A percentile compares a stretch with the other conserved stretches of the same genome.
Conservation (phyloP, 2,329 filamentous ascomycete species). For the Neobulgaria alba region DNA sequence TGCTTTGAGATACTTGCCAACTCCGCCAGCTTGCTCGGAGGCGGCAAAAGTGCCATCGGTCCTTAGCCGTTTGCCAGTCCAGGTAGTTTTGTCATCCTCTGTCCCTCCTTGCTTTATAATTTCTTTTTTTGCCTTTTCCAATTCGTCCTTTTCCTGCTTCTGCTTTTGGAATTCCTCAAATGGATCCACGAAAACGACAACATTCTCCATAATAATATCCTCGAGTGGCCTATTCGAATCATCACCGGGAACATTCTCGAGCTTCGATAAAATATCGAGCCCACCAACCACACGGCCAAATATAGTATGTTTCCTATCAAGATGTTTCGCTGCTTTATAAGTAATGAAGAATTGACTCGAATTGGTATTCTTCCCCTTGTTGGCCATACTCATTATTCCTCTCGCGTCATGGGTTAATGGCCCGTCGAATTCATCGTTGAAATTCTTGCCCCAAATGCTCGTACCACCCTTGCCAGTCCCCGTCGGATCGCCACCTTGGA, state of each 20-base stretch:
- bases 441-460: constrained; percentile 91
- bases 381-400: constrained; percentile 87
- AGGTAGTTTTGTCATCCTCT: constrained; percentile 85
- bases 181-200: constrained; percentile 84
- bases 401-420: constrained; percentile 74
- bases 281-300: constrained; percentile 82
- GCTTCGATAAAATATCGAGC: constrained; percentile 57
- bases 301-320: constrained; percentile 95
- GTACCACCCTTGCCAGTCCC: constrained; percentile 85
- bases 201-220: constrained; percentile 72
- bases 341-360: constrained; percentile 92
- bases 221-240: constrained; percentile 66
- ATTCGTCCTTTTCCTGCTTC: constrained; percentile 53
- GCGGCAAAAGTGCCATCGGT: constrained; percentile 51
- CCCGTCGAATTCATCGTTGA: constrained; percentile 87
- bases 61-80: constrained; percentile 88
- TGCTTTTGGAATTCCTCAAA: constrained; percentile 88
- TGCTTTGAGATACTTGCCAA: constrained; percentile 77
- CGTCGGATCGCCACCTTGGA: constrained; percentile 90
- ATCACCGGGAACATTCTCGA: constrained; percentile 72
- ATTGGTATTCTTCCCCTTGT: constrained; percentile 98
- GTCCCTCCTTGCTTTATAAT: constrained; percentile 58
- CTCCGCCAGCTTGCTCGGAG: constrained; percentile 35
- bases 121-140: constrained; percentile 50
- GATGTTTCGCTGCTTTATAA: constrained; percentile 74